Evolutionary conservation across 1,284 basidiomycete species (phyloP).

Genomic region (Ustilago trichophora): DNA sequence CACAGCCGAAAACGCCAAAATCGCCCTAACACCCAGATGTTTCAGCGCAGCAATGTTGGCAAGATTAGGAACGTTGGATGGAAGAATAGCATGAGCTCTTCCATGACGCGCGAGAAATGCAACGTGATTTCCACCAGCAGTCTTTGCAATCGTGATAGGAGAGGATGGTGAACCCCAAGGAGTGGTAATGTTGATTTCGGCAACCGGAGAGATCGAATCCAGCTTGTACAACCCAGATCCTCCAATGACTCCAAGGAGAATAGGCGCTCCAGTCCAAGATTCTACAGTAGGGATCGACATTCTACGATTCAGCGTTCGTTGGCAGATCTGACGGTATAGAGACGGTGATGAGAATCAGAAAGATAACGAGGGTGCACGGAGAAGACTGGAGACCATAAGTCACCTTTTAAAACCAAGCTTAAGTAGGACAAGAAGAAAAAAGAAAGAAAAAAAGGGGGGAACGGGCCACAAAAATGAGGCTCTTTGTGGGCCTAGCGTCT

Average conservation of each 20-base stretch:
- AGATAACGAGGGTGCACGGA: too few relatives aligned
- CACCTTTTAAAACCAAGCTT: too few relatives aligned
- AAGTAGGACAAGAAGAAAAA: neutral
- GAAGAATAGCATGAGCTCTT: conserved; percentile 72
- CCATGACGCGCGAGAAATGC: conserved; percentile 96
- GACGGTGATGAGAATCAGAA: too few relatives aligned
- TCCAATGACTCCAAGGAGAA: conserved; percentile 62
- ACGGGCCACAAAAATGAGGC: too few relatives aligned
- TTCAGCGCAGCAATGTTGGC: conserved; percentile 97
- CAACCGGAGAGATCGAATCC: conserved; percentile 57
- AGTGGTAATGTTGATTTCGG: conserved; percentile 66
- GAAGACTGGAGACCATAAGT: too few relatives aligned
- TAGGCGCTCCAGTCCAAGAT: conserved; percentile 52
- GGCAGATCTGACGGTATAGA: too few relatives aligned
- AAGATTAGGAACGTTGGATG: conserved; percentile 72
- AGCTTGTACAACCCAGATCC: conserved; percentile 65
- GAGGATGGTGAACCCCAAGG: conserved; percentile 95
- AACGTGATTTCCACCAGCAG: conserved; percentile 78
- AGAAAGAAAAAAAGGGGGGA: neutral
- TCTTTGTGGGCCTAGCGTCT: too few relatives aligned
- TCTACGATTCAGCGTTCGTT: too few relatives aligned
- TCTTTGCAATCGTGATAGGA: conserved; percentile 84
- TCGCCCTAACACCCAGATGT: conserved; percentile 83
- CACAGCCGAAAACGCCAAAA: conserved; percentile 94
- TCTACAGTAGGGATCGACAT: too few relatives aligned